Evolutionary conservation across 106 monocot genomes (phyloP).

Genomic region (Narthecium ossifragum): DNA sequence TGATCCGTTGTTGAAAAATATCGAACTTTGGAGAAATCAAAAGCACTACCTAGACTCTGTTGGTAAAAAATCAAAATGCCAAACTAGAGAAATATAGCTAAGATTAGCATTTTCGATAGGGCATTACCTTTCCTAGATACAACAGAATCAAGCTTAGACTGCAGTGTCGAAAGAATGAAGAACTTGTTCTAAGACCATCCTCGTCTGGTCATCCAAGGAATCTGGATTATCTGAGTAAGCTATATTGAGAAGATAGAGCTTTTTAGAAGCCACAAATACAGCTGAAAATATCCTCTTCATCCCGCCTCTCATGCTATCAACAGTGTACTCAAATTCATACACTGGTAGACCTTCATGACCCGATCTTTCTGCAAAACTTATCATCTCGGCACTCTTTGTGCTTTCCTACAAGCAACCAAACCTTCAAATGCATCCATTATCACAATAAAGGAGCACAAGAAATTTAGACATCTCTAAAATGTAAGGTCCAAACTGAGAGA

Average conservation of each 20-base stretch:
- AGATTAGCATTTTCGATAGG: too few relatives aligned
- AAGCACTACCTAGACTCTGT: too few relatives aligned
- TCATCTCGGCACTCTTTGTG: slow-evolving; percentile 60
- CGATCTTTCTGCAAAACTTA: slow-evolving; percentile 42
- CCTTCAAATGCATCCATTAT: too few relatives aligned
- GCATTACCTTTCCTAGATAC: too few relatives aligned
- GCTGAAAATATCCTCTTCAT: slow-evolving; percentile 93
- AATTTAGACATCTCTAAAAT: too few relatives aligned
- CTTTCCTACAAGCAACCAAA: slow-evolving; percentile 78
- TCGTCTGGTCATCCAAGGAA: slow-evolving; percentile 48
- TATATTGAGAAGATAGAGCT: slow-evolving; percentile 88
- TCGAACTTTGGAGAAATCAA: too few relatives aligned
- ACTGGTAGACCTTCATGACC: slow-evolving; percentile 45
- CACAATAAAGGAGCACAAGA: too few relatives aligned
- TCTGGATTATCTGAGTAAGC: slow-evolving; percentile 56
- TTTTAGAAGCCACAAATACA: slow-evolving; percentile 71
- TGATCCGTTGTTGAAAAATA: too few relatives aligned
- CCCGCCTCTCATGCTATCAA: slow-evolving; percentile 91
- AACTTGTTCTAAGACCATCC: slow-evolving; percentile 63
- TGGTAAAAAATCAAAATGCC: too few relatives aligned
- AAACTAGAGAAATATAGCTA: too few relatives aligned
- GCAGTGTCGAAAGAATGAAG: slow-evolving; percentile 82
- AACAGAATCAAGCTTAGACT: background rate
- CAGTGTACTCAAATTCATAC: slow-evolving; percentile 82
- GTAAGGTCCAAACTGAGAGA: too few relatives aligned